Conservation (phyloP, 2,329 filamentous ascomycete species). For the Colletotrichum godetiae region DNA sequence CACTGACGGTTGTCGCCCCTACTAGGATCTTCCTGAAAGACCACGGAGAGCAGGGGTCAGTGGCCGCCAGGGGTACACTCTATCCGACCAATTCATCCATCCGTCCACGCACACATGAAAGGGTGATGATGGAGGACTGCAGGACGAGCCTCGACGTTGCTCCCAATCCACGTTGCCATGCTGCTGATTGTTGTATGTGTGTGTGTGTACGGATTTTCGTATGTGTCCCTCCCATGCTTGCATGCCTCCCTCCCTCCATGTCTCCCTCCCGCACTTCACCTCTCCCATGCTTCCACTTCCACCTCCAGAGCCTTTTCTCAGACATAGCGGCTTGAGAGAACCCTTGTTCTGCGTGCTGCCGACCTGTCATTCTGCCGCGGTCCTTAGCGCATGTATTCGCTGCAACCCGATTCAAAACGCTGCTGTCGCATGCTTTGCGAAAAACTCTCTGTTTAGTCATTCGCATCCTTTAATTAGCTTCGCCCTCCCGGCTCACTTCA, state of each 20-base stretch:
- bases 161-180: constrained; percentile 22
- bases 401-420: constrained; percentile 22
- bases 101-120: neutral
- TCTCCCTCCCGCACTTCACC: neutral
- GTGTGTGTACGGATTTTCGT: neutral
- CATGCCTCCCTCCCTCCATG: neutral
- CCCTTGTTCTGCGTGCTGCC: constrained; percentile 23
- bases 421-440: constrained; percentile 11
- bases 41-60: constrained; percentile 10
- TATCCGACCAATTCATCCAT: constrained; percentile 11
- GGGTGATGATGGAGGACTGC: neutral
- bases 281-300: constrained; percentile 10
- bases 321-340: constrained; percentile 1
- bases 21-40: constrained; percentile 22
- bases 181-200: neutral
- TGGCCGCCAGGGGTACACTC: constrained; percentile 21
- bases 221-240: neutral
- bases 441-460: constrained; percentile 11
- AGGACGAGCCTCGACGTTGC: neutral
- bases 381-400: constrained; percentile 20
- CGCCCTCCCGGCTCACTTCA: neutral
- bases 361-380: constrained; percentile 27
- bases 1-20: constrained; percentile 10
- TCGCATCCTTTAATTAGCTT: constrained; percentile 2
- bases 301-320: constrained; percentile 17